Conservation (phyloP, 192 early-diverging fungal species). For the Nowakowskiella sp. region DNA sequence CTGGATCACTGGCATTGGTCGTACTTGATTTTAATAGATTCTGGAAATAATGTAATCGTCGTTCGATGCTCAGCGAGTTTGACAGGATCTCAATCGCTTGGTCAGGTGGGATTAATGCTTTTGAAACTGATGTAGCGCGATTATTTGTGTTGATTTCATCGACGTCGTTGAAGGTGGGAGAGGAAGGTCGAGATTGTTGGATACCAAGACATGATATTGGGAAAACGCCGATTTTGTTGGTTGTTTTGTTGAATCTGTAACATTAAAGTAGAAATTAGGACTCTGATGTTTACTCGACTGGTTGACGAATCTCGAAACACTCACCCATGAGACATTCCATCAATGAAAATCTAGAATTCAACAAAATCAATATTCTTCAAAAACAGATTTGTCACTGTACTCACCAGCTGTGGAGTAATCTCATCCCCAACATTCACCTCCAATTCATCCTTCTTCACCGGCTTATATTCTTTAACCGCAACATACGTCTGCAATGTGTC, state of each 20-base stretch:
- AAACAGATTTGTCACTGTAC: neutral
- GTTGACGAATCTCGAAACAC: neutral
- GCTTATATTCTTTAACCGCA: slow-evolving; percentile 8
- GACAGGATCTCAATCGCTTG: slow-evolving; percentile 18
- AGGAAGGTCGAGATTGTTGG: neutral
- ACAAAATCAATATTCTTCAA: neutral
- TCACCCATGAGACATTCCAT: slow-evolving; percentile 16
- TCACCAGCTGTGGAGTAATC: slow-evolving; percentile 21
- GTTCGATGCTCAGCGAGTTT: slow-evolving; percentile 16
- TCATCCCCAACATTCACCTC: slow-evolving; percentile 11
- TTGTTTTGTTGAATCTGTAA: slow-evolving; percentile 18
- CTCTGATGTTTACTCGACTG: too few species aligned
- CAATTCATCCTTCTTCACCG: slow-evolving; percentile 17
- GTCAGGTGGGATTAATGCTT: slow-evolving; percentile 12
- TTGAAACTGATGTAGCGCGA: neutral
- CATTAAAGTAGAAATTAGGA: neutral
- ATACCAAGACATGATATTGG: slow-evolving; percentile 4
- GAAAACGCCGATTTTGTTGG: slow-evolving; percentile 16
- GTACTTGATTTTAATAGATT: neutral
- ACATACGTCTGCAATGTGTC: slow-evolving; percentile 18
- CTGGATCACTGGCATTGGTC: slow-evolving; percentile 1
- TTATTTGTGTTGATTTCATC: neutral
- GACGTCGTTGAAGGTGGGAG: slow-evolving; percentile 2
- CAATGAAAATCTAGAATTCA: slow-evolving; percentile 18
- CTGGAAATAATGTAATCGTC: slow-evolving; percentile 21